Evolutionary conservation across 2,329 filamentous ascomycete genomes (phyloP).

Genomic region (Curvularia hawaiiensis): DNA sequence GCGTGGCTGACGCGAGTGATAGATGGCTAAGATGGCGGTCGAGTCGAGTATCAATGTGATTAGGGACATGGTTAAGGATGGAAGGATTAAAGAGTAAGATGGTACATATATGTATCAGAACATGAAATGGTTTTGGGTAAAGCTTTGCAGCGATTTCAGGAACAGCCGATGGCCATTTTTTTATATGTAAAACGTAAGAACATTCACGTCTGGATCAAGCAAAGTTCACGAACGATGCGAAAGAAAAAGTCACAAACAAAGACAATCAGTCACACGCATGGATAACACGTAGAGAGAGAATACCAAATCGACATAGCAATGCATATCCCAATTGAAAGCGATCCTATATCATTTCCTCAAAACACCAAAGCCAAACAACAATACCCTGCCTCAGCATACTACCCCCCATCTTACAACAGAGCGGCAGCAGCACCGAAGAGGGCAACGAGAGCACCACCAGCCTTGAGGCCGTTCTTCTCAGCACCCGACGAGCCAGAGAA

Average conservation of each 20-base stretch:
- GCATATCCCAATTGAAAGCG: slow-evolving; percentile 9
- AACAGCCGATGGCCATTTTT: not conserved
- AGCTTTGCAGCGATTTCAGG: not conserved
- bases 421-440: slow-evolving; percentile 24
- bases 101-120: too few species aligned
- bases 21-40: slow-evolving; percentile 51
- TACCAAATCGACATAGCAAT: not conserved
- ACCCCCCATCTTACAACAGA: slow-evolving; percentile 19
- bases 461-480: slow-evolving; percentile 11
- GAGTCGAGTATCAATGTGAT: slow-evolving; percentile 51
- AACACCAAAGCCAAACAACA: not conserved
- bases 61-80: slow-evolving; percentile 50
- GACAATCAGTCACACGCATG: not conserved
- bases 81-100: slow-evolving; percentile 31
- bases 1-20: slow-evolving; percentile 12
- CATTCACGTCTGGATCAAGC: not conserved
- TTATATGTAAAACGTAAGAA: not conserved
- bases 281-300: not conserved
- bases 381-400: not conserved
- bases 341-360: slow-evolving; percentile 7
- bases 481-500: slow-evolving; percentile 26
- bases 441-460: slow-evolving; percentile 36
- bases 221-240: not conserved
- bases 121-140: not conserved
- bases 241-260: not conserved